phyloP scores from a whole-genome alignment of 257 asterid species.

The Knoxia roxburghii region DNA sequence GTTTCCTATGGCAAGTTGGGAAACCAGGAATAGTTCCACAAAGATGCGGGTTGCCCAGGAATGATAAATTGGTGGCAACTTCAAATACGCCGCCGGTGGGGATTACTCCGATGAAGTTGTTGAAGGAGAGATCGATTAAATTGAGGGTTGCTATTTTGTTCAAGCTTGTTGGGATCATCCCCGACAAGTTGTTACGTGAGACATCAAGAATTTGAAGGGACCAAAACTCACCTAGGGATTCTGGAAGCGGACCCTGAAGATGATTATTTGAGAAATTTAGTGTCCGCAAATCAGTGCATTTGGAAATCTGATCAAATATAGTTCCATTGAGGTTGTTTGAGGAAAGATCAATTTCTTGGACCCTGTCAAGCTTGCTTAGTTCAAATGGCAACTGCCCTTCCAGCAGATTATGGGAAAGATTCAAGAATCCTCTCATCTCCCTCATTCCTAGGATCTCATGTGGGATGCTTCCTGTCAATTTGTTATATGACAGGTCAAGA shows the following conservation, averaged over 20 bases:
- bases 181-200: conserved; percentile 39
- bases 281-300: conserved; percentile 34
- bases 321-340: conserved; percentile 35
- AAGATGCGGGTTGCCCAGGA: conserved; percentile 35
- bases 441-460: conserved; percentile 29
- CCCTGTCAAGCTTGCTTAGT: conserved; percentile 30
- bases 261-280: conserved; percentile 34
- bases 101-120: conserved; percentile 35
- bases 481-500: conserved; percentile 47
- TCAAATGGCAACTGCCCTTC: conserved; percentile 41
- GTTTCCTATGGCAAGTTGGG: conserved; percentile 10
- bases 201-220: conserved; percentile 41
- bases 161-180: conserved; percentile 40
- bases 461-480: conserved; percentile 44
- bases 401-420: conserved; percentile 46
- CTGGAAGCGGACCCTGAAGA: conserved; percentile 38
- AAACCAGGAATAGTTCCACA: conserved; percentile 29
- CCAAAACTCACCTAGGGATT: conserved; percentile 37
- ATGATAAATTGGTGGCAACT: conserved; percentile 23
- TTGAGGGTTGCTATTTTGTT: conserved; percentile 28
- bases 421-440: conserved; percentile 40
- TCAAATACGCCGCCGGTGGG: conserved; percentile 41
- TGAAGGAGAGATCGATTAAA: conserved; percentile 35
- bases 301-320: conserved; percentile 30
- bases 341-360: conserved; percentile 48